Base-by-base conservation (phyloP, 305 asterid genomes). In the Rubia peregrina region DNA sequence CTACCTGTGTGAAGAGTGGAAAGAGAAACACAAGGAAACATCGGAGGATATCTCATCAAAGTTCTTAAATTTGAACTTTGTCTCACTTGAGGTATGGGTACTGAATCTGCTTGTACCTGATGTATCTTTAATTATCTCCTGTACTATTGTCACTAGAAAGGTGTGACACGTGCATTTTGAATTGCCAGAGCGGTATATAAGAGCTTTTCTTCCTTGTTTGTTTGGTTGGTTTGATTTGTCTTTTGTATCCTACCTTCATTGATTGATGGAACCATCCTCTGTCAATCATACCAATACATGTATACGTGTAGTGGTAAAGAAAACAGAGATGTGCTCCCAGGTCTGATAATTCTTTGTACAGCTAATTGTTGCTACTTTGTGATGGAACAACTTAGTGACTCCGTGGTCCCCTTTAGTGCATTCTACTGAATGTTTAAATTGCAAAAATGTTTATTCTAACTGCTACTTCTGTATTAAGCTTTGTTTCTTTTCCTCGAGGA, bases 1-100 rank as follows among this genome's bases (percentile, higher is more conserved):
- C 85, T 95, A 95, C 77, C 76, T 95, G 68, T 89, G 88, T 85
- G 99, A 94, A 80, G 99, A 94, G 80, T 94, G 96, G 96, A 91
- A 86, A 74, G 99, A 89, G 85, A 83, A 91, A 87, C 85, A 80
- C 67, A 85, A 79, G 74, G 99, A 77, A 73, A 72, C 85, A 61
- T 68, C 83, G 76, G 94, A 87, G 75, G 92, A 84, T 78, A 76
- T 89, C 74, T 72, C 71, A 77, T 67, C 88, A 57, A 88, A 84
- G 74, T 94, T 94, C 89, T 78, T 68, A 78, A 88, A 81, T 75
- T 67, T 94, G 79, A 87, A 89, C 83, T 94, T 91, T 44, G 75
- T 88, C 71, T 79, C 92, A 5, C 96, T 91, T 64, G 99, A 94
- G 97, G 98, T 90, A 86, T 73, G 71, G 61, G 67, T 69, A 61